Evolutionary conservation across 2,329 filamentous ascomycete species (phyloP).

Genomic region (Rhinocladiella mackenziei): DNA sequence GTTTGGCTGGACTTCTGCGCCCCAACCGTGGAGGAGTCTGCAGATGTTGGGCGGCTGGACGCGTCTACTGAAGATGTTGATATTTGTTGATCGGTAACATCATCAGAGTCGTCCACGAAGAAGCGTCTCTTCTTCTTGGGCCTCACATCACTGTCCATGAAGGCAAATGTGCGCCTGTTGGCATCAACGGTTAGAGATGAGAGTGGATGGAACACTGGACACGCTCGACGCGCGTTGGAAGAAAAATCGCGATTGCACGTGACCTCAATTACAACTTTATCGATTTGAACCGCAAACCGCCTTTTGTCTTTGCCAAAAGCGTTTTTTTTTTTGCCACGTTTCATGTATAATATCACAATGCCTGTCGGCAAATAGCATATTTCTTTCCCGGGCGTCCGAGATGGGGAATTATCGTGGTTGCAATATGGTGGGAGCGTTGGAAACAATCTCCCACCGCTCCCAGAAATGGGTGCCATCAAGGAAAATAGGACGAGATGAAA

Average conservation of each 20-base stretch:
- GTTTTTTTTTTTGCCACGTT: too few relatives aligned
- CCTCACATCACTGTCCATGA: slow-evolving; percentile 46
- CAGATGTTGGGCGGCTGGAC: slow-evolving; percentile 31
- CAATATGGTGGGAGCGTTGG: background rate
- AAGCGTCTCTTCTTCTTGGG: slow-evolving; percentile 61
- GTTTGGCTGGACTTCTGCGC: slow-evolving; percentile 17
- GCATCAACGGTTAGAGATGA: background rate
- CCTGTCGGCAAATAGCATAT: too few relatives aligned
- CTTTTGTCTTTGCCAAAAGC: too few relatives aligned
- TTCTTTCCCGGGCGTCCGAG: too few relatives aligned
- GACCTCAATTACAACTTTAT: slow-evolving; percentile 4
- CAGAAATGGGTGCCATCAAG: background rate
- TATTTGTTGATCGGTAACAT: slow-evolving; percentile 27
- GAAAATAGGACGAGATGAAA: slow-evolving; percentile 8
- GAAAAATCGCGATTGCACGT: slow-evolving; percentile 11
- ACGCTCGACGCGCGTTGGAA: slow-evolving; percentile 1
- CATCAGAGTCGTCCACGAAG: slow-evolving; percentile 51
- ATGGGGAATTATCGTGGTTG: too few relatives aligned
- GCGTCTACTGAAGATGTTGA: slow-evolving; percentile 32
- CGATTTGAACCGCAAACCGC: too few relatives aligned
- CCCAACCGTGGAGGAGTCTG: slow-evolving; percentile 20
- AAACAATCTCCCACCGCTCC: background rate
- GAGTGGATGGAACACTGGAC: background rate
- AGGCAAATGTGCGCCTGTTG: background rate
- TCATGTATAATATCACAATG: too few relatives aligned